Conservation (phyloP, 2,329 filamentous ascomycete genomes). For the Beauveria australis region DNA sequence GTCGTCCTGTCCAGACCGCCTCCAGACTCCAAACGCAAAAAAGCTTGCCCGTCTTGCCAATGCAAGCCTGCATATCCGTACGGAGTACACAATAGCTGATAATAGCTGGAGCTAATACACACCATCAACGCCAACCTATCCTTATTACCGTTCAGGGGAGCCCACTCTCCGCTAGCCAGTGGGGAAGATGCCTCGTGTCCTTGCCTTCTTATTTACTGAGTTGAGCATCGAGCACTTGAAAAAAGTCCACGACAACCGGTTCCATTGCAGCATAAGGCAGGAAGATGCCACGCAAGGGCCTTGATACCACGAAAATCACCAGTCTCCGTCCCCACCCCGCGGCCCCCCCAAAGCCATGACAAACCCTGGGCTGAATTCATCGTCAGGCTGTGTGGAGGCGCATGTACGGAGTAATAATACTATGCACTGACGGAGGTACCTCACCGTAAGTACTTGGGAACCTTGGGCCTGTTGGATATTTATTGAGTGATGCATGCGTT, state of each 20-base stretch:
- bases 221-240: neutral
- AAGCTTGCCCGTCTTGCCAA: neutral
- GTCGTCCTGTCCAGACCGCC: neutral
- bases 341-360: neutral
- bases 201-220: neutral
- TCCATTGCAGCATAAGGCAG: neutral
- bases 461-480: neutral
- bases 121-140: neutral
- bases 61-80: neutral
- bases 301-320: too few relatives aligned
- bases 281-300: too few relatives aligned
- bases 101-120: neutral
- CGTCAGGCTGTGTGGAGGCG: neutral
- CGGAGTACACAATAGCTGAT: too few relatives aligned
- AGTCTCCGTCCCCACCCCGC: neutral
- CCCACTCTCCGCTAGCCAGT: neutral
- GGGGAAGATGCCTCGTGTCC: neutral
- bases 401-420: neutral
- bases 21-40: neutral
- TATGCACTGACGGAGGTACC: neutral
- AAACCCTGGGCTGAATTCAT: neutral
- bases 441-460: neutral
- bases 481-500: neutral
- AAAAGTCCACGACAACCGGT: neutral
- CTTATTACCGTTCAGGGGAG: conserved; percentile 10